These are phyloP conservation scores for Phyllachora maydis DNA, from an alignment of 2,329 filamentous ascomycete species.

Conservation along the genomic window DNA sequence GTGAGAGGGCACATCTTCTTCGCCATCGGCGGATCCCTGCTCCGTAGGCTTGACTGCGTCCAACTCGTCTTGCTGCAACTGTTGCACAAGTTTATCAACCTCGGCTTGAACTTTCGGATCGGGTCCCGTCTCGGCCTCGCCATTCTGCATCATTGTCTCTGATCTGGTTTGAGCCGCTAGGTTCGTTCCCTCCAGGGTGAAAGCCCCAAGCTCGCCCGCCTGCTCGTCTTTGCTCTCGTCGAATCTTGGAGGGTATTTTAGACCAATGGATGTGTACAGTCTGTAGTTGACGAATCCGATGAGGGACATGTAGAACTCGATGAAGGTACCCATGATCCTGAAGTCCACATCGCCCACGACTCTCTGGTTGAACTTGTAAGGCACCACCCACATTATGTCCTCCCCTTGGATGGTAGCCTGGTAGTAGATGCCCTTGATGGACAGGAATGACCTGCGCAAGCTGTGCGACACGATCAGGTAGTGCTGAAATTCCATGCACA, in stretches of 20 bases:
- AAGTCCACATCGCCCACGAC: conserved; percentile 92
- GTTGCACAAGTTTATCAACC: conserved; percentile 48
- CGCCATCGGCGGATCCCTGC: conserved; percentile 17
- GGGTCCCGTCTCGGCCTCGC: conserved; percentile 27
- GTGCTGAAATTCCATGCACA: conserved; percentile 93
- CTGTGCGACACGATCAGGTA: conserved; percentile 87
- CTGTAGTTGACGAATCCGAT: conserved; percentile 92
- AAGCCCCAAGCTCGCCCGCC: conserved; percentile 76
- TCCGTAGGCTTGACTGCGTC: conserved; percentile 17
- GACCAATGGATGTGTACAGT: conserved; percentile 73
- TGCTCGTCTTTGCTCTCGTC: conserved; percentile 71
- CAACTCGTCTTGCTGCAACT: conserved; percentile 33
- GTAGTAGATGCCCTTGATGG: conserved; percentile 99
- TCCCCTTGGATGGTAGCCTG: conserved; percentile 94
- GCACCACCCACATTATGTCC: conserved; percentile 91
- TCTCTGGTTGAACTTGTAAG: conserved; percentile 93
- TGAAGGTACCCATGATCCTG: conserved; percentile 96
- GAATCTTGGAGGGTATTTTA: conserved; percentile 93
- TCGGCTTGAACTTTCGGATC: conserved; percentile 43
- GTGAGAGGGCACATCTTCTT: conserved; percentile 28
- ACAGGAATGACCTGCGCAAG: conserved; percentile 87
- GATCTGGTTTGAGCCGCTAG: conserved; percentile 31
- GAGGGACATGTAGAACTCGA: conserved; percentile 96
- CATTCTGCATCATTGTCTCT: conserved; percentile 29
- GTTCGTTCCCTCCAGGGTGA: conserved; percentile 63